Evolutionary conservation across 192 early-diverging fungal species (phyloP), one percentile per base, ranked within the genome.

Genomic region (Coemansia sp.): DNA sequence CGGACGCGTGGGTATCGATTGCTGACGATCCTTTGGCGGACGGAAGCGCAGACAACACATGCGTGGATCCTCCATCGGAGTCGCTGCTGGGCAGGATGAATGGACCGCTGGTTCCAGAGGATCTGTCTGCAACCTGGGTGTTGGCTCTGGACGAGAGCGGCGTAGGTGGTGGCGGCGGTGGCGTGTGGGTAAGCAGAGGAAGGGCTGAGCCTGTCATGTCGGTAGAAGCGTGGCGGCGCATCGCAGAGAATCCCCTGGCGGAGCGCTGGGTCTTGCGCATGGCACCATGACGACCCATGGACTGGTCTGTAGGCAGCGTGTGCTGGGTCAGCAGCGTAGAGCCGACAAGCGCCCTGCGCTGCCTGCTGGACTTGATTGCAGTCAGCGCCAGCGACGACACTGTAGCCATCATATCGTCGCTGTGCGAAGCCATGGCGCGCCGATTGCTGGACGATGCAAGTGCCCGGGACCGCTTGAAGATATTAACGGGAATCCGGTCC

Each of bases 401-500:
- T 6, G 48, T 47, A 28, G 64, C 72, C 50, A 67, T 34, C 55
- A 62, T 28, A 48, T 65, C 62, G 59, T 65, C 59, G 20, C 45
- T 2, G 13, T 48, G 45, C 45, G 45, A 6, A 10, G 57, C 47
- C 59, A 71, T 62, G 15, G 34, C 54, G 44, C 65, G 45, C 22
- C 67, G 64, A 19, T 50, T n/a, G 23, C 41, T 57, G 29, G 40
- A 69, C 22, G 72, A 70, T 4, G 78, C 78, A 33, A 80, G 62
- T 0, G 71, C 78, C n/a, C 78, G 63, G 9, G 78, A 80, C 1
- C 78, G 67, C 38, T 72, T 72, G 68, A 80, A 80, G 23, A 80
- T 80, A 52, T 80, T 80, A 50, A 80, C 65, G 6, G 77, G 77
- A 38, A 80, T 80, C 22, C 77, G 77, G 52, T 80, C 77, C 77